Base-by-base conservation (phyloP, 2,329 filamentous ascomycete genomes). In the Alternaria sp. region DNA sequence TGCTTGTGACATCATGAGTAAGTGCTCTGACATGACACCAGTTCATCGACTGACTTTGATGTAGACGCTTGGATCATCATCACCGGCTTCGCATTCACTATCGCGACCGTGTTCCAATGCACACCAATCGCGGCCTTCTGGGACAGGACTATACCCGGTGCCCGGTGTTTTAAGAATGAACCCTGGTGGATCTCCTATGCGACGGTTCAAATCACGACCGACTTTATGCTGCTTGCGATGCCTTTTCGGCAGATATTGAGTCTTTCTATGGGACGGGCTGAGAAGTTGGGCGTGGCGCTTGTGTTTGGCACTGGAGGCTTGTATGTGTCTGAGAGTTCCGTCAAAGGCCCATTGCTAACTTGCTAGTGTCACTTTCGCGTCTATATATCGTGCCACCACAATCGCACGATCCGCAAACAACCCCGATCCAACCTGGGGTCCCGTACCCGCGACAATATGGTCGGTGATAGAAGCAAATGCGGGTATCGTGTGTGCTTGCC, bases 51-150 rank as follows among this genome's bases (percentile, higher is more conserved):
- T 55, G 46, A 51, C 36, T 13, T n/a, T 21, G 30, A 7, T 11
- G 32, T 17, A 61, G 59, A 57, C 54, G 69, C 57, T 1, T 67
- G 80, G 59, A 73, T 79, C n/a, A 49, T 75, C n/a, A 50, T 65
- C 4, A 81, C 79, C 46, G 72, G 73, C 7, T 54, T 76, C 26
- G 71, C 70, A 11, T 74, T 72, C 50, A 70, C 74, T 25, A 55
- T 76, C 32, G 76, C 71, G 9, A 80, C 76, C 2, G 66, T 78
- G 23, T 75, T 78, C 46, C 75, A 78, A 49, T 80, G 77, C 57
- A 67, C 72, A 21, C 77, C 77, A 8, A 64, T 78, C 12, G 58
- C 63, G 9, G 70, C 62, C 13, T 77, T 75, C 36, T 79, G 76
- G 77, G 71, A 79, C 53, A 70, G 70, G 25, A 68, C 61, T 9